A percentile compares a stretch with the other conserved stretches of the same genome.
These are phyloP conservation scores for Debaryomyces sp. DNA, from an alignment of 1,139 yeast species.

Conservation along the genomic window DNA sequence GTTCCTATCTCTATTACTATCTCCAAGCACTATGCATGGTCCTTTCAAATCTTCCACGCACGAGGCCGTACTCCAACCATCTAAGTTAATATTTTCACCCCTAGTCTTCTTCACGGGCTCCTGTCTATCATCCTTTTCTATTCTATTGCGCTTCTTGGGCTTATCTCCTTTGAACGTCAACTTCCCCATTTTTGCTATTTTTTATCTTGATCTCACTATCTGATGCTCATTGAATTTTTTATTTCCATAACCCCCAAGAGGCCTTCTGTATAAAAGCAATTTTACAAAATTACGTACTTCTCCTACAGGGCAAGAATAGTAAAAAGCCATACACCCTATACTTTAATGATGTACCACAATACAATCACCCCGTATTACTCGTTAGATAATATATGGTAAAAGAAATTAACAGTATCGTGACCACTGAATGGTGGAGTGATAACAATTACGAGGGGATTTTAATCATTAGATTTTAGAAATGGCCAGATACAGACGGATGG, in stretches of 20 bases:
- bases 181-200: constrained; percentile 14
- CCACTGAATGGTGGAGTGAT: constrained; percentile 11
- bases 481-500: not conserved
- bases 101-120: not conserved
- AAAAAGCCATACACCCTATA: not conserved
- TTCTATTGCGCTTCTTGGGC: constrained; percentile 12
- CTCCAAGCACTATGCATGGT: constrained; percentile 12
- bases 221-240: constrained; percentile 8
- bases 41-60: constrained; percentile 14
- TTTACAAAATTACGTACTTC: not conserved
- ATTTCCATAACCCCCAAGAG: not conserved
- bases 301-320: not conserved
- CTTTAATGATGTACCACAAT: not conserved
- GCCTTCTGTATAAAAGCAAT: not conserved
- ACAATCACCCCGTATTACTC: constrained; percentile 1
- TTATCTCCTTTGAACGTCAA: constrained; percentile 16
- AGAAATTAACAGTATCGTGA: constrained; percentile 11
- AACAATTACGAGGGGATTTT: constrained; percentile 7
- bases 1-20: not conserved
- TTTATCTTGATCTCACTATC: constrained; percentile 3
- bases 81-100: constrained; percentile 1
- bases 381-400: constrained; percentile 3
- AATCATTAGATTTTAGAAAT: constrained; percentile 1
- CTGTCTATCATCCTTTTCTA: not conserved
- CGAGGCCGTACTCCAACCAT: constrained; percentile 15